A percentile compares a stretch with the other conserved stretches of the same genome.
Evolutionary conservation across 1,284 basidiomycete genomes (phyloP).

Genomic region (Ganoderma boninense): DNA sequence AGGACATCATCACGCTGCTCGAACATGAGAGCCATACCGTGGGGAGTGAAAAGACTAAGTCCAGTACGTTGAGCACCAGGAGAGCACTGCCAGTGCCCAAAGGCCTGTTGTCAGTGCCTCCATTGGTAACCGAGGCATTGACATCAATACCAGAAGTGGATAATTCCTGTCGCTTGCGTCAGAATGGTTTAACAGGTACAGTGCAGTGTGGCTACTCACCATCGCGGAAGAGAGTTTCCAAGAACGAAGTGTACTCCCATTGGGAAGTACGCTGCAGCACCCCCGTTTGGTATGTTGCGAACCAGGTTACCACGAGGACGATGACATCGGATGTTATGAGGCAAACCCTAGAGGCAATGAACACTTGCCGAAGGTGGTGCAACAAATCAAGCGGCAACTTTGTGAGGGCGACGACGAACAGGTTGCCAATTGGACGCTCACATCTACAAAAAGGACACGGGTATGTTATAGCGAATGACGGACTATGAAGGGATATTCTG

Average conservation of each 20-base stretch:
- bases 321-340: not conserved
- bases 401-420: not conserved
- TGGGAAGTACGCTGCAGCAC: not conserved
- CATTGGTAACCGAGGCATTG: not conserved
- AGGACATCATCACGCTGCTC: not conserved
- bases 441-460: not conserved
- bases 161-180: not conserved
- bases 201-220: not conserved
- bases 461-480: not conserved
- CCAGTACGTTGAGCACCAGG: not conserved
- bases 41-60: not conserved
- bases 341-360: not conserved
- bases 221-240: not conserved
- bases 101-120: not conserved
- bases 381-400: not conserved
- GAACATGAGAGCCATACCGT: not conserved
- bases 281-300: not conserved
- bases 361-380: not conserved
- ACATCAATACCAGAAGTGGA: not conserved
- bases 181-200: not conserved
- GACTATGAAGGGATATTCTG: not conserved
- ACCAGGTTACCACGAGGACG: not conserved
- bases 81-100: not conserved
- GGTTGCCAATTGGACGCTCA: not conserved
- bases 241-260: not conserved